Evolutionary conservation across 495 filamentous ascomycete genomes (phyloP).

Genomic region (Sabuloglossum arenarium): DNA sequence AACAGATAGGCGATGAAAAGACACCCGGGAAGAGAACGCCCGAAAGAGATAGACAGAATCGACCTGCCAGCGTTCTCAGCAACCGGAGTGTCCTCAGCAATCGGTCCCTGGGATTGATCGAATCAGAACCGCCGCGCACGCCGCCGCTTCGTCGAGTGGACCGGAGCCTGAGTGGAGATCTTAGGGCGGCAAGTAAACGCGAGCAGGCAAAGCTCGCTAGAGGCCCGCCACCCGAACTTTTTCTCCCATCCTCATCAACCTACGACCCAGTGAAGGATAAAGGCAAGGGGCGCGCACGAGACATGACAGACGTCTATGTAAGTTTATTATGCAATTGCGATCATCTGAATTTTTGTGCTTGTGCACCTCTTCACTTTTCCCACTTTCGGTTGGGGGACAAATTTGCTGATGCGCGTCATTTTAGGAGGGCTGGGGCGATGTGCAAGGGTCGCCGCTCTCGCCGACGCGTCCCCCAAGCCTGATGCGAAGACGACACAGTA

Average conservation of each 20-base stretch:
- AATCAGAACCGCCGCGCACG: constrained; percentile 22
- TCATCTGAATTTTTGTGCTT: no score
- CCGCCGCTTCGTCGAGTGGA: constrained; percentile 51
- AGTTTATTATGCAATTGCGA: no score
- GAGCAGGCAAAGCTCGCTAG: constrained; percentile 9
- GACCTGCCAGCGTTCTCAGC: not conserved
- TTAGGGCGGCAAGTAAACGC: constrained; percentile 44
- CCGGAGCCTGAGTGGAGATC: constrained; percentile 58
- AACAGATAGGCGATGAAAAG: no score
- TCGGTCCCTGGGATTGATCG: not conserved
- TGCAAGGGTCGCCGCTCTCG: constrained; percentile 73
- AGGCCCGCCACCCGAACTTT: not conserved
- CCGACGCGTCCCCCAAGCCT: constrained; percentile 91
- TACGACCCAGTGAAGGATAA: constrained; percentile 66
- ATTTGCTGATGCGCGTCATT: constrained; percentile 1
- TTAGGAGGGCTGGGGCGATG: constrained; percentile 88
- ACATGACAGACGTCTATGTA: constrained; percentile 90
- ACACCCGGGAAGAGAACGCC: constrained; percentile 30
- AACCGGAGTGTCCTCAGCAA: constrained; percentile 2
- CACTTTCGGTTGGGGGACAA: not conserved
- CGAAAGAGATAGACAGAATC: not conserved
- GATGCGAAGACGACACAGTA: constrained; percentile 73
- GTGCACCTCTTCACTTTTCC: no score
- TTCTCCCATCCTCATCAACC: constrained; percentile 30
- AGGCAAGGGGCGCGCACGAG: constrained; percentile 60